Percentiles rank a stretch among this genome's conserved stretches.
Conservation (phyloP, 1,284 basidiomycete species). For the Irpex sp. region DNA sequence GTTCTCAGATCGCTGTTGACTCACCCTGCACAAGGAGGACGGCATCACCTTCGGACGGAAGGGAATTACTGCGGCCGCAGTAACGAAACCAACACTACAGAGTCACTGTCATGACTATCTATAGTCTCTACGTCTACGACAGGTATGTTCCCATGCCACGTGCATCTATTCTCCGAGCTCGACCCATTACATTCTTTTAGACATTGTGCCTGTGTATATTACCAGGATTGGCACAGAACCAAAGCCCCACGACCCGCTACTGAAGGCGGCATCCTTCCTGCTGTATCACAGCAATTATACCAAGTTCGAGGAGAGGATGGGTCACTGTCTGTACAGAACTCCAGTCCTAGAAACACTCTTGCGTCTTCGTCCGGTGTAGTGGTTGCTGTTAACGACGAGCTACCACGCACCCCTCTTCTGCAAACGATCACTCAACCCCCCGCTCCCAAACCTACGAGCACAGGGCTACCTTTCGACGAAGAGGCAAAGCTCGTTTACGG, state of each 20-base stretch:
- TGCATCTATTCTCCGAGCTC: too few relatives aligned
- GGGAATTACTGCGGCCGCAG: too few relatives aligned
- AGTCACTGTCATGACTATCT: slow-evolving; percentile 67
- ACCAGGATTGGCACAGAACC: slow-evolving; percentile 90
- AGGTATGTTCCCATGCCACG: slow-evolving; percentile 35
- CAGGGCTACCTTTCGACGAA: slow-evolving; percentile 89
- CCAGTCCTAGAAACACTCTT: slow-evolving; percentile 61
- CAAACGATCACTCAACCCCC: slow-evolving; percentile 24
- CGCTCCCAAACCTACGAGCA: slow-evolving; percentile 20
- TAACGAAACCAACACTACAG: background rate
- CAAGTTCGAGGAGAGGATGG: slow-evolving; percentile 33
- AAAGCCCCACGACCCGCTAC: slow-evolving; percentile 67
- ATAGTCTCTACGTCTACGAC: slow-evolving; percentile 89
- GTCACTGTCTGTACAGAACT: slow-evolving; percentile 31
- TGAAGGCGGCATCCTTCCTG: slow-evolving; percentile 69
- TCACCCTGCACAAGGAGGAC: too few relatives aligned
- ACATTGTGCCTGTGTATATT: slow-evolving; percentile 89
- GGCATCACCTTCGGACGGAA: too few relatives aligned
- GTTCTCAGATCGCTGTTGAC: too few relatives aligned
- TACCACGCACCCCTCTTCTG: slow-evolving; percentile 32
- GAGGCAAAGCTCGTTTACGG: slow-evolving; percentile 98
- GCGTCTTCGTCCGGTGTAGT: slow-evolving; percentile 60
- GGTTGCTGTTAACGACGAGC: slow-evolving; percentile 58
- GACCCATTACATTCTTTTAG: slow-evolving; percentile 34
- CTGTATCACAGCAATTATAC: slow-evolving; percentile 64